phyloP scores from a whole-genome alignment of 2,329 filamentous ascomycete species.

The Beauveria varroae region DNA sequence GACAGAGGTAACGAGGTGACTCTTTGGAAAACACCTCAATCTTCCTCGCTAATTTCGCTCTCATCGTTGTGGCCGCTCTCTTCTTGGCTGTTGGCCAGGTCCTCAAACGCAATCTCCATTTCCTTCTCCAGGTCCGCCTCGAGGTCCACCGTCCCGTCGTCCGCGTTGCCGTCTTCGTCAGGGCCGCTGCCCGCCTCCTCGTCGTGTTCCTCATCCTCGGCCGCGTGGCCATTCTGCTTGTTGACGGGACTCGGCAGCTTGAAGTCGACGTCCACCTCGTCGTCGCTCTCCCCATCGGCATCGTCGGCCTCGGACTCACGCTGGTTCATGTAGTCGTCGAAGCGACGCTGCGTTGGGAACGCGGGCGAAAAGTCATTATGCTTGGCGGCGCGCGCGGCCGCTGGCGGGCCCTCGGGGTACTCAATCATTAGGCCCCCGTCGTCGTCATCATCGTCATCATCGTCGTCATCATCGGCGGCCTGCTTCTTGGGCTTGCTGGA shows the following conservation, averaged over 20 bases:
- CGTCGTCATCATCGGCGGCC: conserved; percentile 40
- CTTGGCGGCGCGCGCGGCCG: conserved; percentile 17
- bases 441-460: conserved; percentile 48
- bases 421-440: conserved; percentile 52
- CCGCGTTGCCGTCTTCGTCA: conserved; percentile 21
- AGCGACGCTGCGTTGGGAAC: conserved; percentile 39
- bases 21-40: conserved; percentile 28
- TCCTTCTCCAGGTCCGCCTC: conserved; percentile 41
- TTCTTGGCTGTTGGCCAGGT: conserved; percentile 47
- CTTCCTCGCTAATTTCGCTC: conserved; percentile 61
- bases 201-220: conserved; percentile 21
- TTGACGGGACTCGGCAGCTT: conserved; percentile 48
- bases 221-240: conserved; percentile 19
- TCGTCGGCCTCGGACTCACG: conserved; percentile 39
- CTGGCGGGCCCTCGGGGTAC: conserved; percentile 45
- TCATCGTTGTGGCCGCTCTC: conserved; percentile 49
- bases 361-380: conserved; percentile 41
- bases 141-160: conserved; percentile 23
- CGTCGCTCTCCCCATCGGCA: conserved; percentile 39
- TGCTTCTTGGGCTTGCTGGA: conserved; percentile 20
- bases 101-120: conserved; percentile 41
- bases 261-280: conserved; percentile 42
- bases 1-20: too few relatives aligned
- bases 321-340: conserved; percentile 45
- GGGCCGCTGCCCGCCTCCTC: conserved; percentile 21